These are phyloP conservation scores for Microsporum canis DNA, from an alignment of 2,329 filamentous ascomycete species.

Conservation along the genomic window DNA sequence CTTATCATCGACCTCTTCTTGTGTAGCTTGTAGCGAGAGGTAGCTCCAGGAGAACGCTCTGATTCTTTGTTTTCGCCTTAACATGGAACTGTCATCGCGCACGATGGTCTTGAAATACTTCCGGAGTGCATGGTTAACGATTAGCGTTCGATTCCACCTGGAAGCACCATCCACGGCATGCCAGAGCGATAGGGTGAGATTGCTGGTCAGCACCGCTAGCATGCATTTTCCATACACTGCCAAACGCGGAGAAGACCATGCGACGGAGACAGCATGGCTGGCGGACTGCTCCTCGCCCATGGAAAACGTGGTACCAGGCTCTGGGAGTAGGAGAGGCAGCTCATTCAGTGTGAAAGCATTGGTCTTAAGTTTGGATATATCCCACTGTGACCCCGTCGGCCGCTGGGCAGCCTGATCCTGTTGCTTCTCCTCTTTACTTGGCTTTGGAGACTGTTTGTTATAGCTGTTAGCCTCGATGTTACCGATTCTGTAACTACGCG, in stretches of 20 bases:
- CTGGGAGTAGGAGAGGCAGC: constrained; percentile 37
- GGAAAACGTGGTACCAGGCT: constrained; percentile 40
- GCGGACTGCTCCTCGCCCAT: constrained; percentile 49
- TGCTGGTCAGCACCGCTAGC: constrained; percentile 46
- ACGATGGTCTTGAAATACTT: constrained; percentile 26
- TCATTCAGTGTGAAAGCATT: constrained; percentile 45
- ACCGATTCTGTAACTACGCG: constrained; percentile 16
- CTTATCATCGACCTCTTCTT: neutral
- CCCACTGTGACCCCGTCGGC: constrained; percentile 24
- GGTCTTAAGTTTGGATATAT: constrained; percentile 34
- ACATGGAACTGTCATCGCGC: constrained; percentile 15
- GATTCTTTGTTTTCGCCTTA: constrained; percentile 25
- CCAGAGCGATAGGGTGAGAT: constrained; percentile 47
- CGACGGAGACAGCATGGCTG: constrained; percentile 39
- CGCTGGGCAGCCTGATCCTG: neutral
- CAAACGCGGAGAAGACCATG: constrained; percentile 48
- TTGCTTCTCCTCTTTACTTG: neutral
- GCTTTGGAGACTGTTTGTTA: constrained; percentile 16
- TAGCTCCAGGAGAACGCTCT: constrained; percentile 35
- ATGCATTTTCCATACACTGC: constrained; percentile 44
- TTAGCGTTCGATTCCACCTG: constrained; percentile 42
- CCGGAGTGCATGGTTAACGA: constrained; percentile 43
- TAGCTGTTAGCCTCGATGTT: constrained; percentile 12
- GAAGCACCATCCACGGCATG: constrained; percentile 36
- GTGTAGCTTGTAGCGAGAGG: constrained; percentile 18